Evolutionary conservation across 2,329 filamentous ascomycete genomes (phyloP), one percentile per base, ranked within the genome.

Genomic region (Cladorrhinum sp.): DNA sequence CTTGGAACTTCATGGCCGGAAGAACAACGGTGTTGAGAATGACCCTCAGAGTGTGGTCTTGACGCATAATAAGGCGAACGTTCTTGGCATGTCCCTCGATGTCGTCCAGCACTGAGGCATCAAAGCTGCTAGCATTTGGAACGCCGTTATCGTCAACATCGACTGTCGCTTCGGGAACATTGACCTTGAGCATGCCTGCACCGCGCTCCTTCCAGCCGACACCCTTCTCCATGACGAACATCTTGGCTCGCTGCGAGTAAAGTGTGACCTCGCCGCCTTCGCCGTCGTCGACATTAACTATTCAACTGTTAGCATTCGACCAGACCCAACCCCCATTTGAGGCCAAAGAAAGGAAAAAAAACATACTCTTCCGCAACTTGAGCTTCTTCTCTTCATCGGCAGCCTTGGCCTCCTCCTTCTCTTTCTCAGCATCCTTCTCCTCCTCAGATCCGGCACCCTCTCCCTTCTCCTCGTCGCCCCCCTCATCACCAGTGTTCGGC

Each of bases 181-280:
- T 96, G 72, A 96, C 82, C 76, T 95, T 95, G 67, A 96, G 80
- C 68, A 88, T 89, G 50, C 93, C 93, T 3, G 87, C 83, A 12
- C 93, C 93, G 57, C 93, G 87, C 76, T 98, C 94, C 74, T 94
- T 94, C 94, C 94, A 98, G 52, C 86, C 87, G 58, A 84, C 82
- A 36, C 81, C 80, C 65, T 85, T 85, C 65, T 89, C 86, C 69
- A 95, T 89, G 61, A 88, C 84, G 77, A 91, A 98, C 61, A 98
- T 84, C 74, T 96, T 96, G 20, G 91, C 89, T 65, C 93, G 88
- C 62, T 89, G 86, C 50, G 86, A 83, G 71, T 94, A 84, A 54
- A 91, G 77, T 1, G 90, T 94, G 20, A 81, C 81, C 73, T 98
- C 94, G 54, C 86, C 86, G 69, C 92, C 87, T 75, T 98, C 94